Evolutionary conservation across 176 grass and related monocot genomes (phyloP), one percentile per base, ranked within the genome.

Genomic region (Melocanna baccifera): DNA sequence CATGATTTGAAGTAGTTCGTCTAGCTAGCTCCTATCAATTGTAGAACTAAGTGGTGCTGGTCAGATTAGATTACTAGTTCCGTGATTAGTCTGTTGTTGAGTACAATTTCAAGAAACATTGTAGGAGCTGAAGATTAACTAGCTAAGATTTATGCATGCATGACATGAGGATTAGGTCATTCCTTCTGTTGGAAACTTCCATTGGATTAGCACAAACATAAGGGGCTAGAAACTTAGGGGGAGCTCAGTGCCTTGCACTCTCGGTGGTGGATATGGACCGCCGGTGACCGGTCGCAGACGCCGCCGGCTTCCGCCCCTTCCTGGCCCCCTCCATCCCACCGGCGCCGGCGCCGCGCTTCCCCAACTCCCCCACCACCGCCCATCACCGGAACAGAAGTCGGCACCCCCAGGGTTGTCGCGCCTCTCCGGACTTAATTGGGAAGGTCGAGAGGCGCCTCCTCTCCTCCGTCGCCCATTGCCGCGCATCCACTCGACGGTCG

Each of bases 1-100:
- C n/a, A 73, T 62, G 58, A 82, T 86, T 40, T 72, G 56, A 65
- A 28, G 37, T 37, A 59, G 47, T 69, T 90, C n/a, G 26, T 78
- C 77, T 64, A 70, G 51, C 81, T 20, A 76, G 52, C 59, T 43
- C 39, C 69, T 69, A 50, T 66, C 9, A 29, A n/a, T 50, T 23
- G 61, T 58, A 23, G 28, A 5, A 67, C 14, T 72, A 52, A 65
- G 55, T 9, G 72, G 47, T 20, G 1, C 39, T 57, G 72, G 34
- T 57, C 36, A 29, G 15, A 57, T 71, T 34, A 67, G 6, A 69
- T 30, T 65, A 28, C 25, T 69, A 36, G 7, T 28, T 79, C 25
- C 29, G 14, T 71, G 20, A 69, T 47, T 58, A 37, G 73, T 45
- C 2, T 43, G 12, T 18, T 46, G 62, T 16, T 80, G 42, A 22